phyloP scores from a whole-genome alignment of 164 flowering plant genomes.

The Tetrastigma voinierianum region DNA sequence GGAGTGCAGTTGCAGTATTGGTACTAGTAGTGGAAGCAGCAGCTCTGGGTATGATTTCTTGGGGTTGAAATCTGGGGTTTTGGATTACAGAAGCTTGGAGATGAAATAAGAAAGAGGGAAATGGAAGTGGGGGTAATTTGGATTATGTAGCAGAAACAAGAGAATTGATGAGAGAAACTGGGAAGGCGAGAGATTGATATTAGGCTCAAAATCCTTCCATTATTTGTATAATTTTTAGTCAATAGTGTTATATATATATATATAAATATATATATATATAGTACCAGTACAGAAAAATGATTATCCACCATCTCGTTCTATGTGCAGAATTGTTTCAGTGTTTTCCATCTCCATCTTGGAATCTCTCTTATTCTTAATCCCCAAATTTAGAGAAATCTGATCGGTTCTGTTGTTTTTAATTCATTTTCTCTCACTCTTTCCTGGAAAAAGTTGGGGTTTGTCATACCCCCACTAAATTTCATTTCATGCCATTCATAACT shows the following conservation, averaged over 20 bases:
- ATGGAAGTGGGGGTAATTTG: not conserved
- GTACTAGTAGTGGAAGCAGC: constrained; percentile 12
- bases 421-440: not conserved
- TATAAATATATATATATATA: constrained; percentile 7
- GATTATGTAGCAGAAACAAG: not conserved
- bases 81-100: constrained; percentile 80
- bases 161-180: constrained; percentile 2
- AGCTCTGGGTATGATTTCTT: constrained; percentile 51
- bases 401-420: not conserved
- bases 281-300: constrained; percentile 14
- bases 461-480: constrained; percentile 5
- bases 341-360: not conserved
- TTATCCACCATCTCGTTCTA: not conserved
- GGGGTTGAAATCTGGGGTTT: constrained; percentile 51
- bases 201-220: constrained; percentile 11
- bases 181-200: constrained; percentile 11
- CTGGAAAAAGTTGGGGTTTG: constrained; percentile 6
- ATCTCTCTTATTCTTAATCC: not conserved
- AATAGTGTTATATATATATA: too few relatives aligned
- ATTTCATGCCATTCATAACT: constrained; percentile 1
- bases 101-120: constrained; percentile 51
- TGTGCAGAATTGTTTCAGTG: not conserved
- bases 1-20: constrained; percentile 51
- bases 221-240: too few relatives aligned
- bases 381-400: too few relatives aligned